Conservation (phyloP, 2,329 filamentous ascomycete species). For the Lecanicillium sp. region DNA sequence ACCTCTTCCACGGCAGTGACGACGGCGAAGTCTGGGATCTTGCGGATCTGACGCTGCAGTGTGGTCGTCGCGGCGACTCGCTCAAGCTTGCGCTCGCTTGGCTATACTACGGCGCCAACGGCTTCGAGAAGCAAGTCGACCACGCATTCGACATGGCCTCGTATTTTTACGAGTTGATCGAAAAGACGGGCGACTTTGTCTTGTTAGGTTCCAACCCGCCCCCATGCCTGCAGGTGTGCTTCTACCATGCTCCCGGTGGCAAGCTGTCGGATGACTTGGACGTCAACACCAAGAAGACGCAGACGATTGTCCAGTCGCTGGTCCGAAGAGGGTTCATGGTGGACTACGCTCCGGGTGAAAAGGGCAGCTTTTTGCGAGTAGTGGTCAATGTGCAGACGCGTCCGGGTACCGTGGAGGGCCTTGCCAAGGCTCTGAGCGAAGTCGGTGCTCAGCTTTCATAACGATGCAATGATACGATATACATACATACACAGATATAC, state of each 20-base stretch:
- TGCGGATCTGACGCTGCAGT: slow-evolving; percentile 88
- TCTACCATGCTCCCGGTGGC: slow-evolving; percentile 65
- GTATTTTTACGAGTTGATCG: slow-evolving; percentile 56
- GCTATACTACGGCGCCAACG: slow-evolving; percentile 75
- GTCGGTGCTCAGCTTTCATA: slow-evolving; percentile 22
- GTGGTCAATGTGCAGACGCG: slow-evolving; percentile 51
- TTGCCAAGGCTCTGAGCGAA: slow-evolving; percentile 45
- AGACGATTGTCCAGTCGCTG: slow-evolving; percentile 38
- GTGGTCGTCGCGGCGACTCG: slow-evolving; percentile 75
- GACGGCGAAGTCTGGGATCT: slow-evolving; percentile 70
- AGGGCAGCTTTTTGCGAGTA: slow-evolving; percentile 50
- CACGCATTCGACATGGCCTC: slow-evolving; percentile 63
- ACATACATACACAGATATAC: background rate
- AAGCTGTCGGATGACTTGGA: slow-evolving; percentile 31
- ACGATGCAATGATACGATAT: background rate
- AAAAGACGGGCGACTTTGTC: slow-evolving; percentile 49
- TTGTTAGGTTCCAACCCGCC: slow-evolving; percentile 70
- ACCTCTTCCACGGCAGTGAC: slow-evolving; percentile 62
- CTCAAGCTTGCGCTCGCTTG: slow-evolving; percentile 84
- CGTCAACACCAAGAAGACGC: slow-evolving; percentile 41
- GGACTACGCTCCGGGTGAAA: slow-evolving; percentile 49
- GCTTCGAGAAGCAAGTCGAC: slow-evolving; percentile 64
- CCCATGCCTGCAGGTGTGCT: slow-evolving; percentile 89
- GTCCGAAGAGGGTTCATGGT: slow-evolving; percentile 49
- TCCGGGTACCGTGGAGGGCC: slow-evolving; percentile 39